Percentiles rank a stretch among this genome's conserved stretches.
phyloP scores from a whole-genome alignment of 2,329 filamentous ascomycete species.

The Metarhizium guizhouense region DNA sequence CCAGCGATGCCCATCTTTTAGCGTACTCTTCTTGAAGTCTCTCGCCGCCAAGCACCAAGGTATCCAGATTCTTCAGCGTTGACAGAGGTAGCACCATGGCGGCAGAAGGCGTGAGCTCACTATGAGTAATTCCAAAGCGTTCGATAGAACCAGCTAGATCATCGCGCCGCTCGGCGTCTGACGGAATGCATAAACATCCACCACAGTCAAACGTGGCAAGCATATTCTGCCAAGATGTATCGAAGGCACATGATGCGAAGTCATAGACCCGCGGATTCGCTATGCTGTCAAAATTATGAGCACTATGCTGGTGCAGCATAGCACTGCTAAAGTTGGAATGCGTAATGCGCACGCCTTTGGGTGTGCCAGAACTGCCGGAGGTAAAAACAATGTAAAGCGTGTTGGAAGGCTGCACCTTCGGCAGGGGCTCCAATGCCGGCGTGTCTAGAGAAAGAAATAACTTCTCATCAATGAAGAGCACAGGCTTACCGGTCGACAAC shows the following conservation, averaged over 20 bases:
- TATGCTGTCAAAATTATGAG: conserved; percentile 6
- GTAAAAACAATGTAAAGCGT: conserved; percentile 34
- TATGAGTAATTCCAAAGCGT: neutral
- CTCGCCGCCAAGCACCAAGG: conserved; percentile 4
- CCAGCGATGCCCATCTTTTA: neutral
- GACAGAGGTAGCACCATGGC: neutral
- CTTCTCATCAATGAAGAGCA: conserved; percentile 2
- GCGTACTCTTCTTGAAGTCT: neutral
- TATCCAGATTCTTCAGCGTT: neutral
- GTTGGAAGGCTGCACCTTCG: conserved; percentile 7
- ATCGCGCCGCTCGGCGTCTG: conserved; percentile 4
- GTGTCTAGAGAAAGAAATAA: neutral
- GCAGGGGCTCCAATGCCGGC: neutral
- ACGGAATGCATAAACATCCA: conserved; percentile 13
- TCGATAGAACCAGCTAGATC: conserved; percentile 1
- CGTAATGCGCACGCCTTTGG: conserved; percentile 37
- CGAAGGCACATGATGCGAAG: conserved; percentile 15
- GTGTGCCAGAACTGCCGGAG: conserved; percentile 19
- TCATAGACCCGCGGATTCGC: conserved; percentile 12
- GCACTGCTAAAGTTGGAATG: conserved; percentile 11
- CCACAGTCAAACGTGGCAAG: conserved; percentile 11
- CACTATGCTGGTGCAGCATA: conserved; percentile 5
- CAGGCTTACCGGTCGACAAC: neutral
- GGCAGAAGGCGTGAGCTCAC: conserved; percentile 2
- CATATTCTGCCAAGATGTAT: conserved; percentile 12